Base-by-base conservation (phyloP, 345 rosid genomes). In the Garcia nutans region DNA sequence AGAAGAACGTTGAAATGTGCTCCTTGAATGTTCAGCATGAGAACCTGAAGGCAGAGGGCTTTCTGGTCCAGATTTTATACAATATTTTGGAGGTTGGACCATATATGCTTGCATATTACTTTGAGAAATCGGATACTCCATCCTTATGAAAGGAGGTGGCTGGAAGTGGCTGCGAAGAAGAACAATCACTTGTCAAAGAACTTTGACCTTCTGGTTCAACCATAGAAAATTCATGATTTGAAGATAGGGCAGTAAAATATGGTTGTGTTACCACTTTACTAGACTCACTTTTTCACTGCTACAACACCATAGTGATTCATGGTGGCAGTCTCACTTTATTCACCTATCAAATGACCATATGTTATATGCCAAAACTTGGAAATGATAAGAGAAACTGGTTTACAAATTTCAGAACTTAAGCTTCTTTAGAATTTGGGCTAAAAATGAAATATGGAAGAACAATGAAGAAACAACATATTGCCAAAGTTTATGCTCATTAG, bases 1-100 rank as follows among this genome's bases (percentile, higher is more conserved):
- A n/a, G 98, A 92, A 70, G 97, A 87, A 13, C 90, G 84, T 26
- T 94, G 89, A 70, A 85, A 90, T 47, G 90, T 68, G 61, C 84
- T 77, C 77, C 72, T 89, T 55, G 71, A 68, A 81, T 77, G 76
- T 20, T 23, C 81, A 42, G 60, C 64, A 72, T 76, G 86, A 59
- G 86, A 85, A 82, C 84, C 78, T 24, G 80, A 78, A 69, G 88
- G 80, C 52, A 79, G 70, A 63, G 86, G 81, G 73, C 80, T 80
- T 58, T 80, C 81, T 45, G 92, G 74, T 70, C 83, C 84, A 70
- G 83, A 78, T 68, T 71, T 63, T 24, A 82, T 57, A 47, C 49
- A 57, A 65, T 22, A 60, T 66, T 72, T 84, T 59, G 65, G 79
- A 61, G 73, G 60, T 49, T 75, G 80, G 9, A 64, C 68, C 19